Evolutionary conservation across 176 grass and related monocot genomes (phyloP).

Genomic region (Elaeis guineensis): DNA sequence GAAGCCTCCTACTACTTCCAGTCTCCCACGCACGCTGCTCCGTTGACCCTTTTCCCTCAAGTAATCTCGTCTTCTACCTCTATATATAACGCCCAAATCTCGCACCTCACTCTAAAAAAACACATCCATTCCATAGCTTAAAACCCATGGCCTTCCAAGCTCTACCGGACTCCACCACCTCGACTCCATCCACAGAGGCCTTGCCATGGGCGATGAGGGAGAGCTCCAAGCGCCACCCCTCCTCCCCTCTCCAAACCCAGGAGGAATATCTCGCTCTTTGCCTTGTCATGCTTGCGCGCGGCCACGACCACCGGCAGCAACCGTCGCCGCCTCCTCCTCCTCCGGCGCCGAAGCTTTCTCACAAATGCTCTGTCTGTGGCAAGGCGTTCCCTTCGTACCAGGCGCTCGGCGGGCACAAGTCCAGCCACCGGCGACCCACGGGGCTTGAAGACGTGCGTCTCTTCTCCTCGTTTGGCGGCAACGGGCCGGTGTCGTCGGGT

Average conservation of each 20-base stretch:
- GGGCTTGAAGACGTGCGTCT: neutral
- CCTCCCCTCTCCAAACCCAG: constrained; percentile 11
- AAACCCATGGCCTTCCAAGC: too few relatives aligned
- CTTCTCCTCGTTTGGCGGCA: constrained; percentile 1
- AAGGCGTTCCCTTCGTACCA: constrained; percentile 73
- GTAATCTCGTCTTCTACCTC: too few relatives aligned
- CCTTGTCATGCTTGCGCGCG: constrained; percentile 39
- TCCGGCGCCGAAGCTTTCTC: constrained; percentile 18
- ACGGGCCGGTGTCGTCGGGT: neutral
- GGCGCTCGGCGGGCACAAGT: constrained; percentile 78
- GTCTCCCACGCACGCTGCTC: too few relatives aligned
- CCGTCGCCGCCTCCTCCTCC: neutral
- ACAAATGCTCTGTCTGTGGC: constrained; percentile 61
- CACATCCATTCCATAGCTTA: too few relatives aligned
- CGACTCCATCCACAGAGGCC: too few relatives aligned
- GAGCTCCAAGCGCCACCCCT: neutral
- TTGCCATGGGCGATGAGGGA: too few relatives aligned
- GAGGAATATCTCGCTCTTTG: constrained; percentile 69
- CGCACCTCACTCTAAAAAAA: too few relatives aligned
- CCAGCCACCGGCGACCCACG: constrained; percentile 52
- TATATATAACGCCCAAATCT: too few relatives aligned
- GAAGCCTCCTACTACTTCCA: too few relatives aligned
- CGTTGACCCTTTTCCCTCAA: too few relatives aligned
- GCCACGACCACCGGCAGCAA: neutral
- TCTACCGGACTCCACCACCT: too few relatives aligned